Conservation (phyloP, 441 rosid species). For the Erodium chrysanthum region DNA sequence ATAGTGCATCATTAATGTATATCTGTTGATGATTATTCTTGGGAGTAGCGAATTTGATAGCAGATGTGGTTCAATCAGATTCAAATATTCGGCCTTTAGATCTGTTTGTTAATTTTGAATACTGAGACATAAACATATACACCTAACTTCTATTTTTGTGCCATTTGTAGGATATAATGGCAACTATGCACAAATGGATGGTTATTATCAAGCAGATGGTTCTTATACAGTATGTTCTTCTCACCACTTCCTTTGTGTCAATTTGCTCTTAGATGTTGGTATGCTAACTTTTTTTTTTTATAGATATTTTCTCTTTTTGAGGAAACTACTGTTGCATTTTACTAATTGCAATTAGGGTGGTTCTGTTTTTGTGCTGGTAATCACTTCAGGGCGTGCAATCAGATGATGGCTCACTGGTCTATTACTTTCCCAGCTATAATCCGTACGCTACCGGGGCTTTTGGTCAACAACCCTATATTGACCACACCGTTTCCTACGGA, state of each 20-base stretch:
- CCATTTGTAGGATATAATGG: conserved; percentile 32
- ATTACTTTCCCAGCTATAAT: conserved; percentile 41
- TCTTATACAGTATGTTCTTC: conserved; percentile 26
- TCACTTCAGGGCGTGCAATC: conserved; percentile 35
- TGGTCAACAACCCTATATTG: no score
- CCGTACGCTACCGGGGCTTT: conserved; percentile 35
- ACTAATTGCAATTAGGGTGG: conserved; percentile 15
- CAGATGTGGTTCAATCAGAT: no score
- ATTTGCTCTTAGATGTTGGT: background rate
- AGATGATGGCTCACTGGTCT: conserved; percentile 35
- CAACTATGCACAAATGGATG: conserved; percentile 25
- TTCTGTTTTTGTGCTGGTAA: conserved; percentile 15
- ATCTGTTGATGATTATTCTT: no score
- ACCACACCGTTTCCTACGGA: conserved; percentile 14
- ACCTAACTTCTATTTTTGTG: background rate
- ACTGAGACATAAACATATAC: background rate
- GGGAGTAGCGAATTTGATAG: no score
- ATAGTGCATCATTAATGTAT: no score
- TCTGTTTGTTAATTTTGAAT: background rate
- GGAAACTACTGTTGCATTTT: conserved; percentile 1
- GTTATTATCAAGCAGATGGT: conserved; percentile 29
- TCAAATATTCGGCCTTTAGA: background rate
- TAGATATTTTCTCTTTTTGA: no score
- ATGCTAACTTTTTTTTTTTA: no score
- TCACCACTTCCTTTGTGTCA: conserved; percentile 1